These are phyloP conservation scores for Datisca glomerata DNA, from an alignment of 306 rosid genomes.

Conservation along the genomic window DNA sequence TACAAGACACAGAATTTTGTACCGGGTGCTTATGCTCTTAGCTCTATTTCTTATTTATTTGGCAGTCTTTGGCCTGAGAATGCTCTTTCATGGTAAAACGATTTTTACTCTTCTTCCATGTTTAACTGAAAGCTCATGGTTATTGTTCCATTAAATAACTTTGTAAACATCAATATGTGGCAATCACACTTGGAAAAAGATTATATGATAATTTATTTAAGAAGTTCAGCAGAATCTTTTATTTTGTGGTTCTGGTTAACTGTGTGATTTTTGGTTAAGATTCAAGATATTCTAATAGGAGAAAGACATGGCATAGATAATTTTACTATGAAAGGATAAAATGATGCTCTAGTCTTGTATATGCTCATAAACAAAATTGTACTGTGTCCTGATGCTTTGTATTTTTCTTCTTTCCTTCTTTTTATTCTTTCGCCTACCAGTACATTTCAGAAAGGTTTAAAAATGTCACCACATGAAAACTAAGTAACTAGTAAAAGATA, in stretches of 20 bases:
- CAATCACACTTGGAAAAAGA: not conserved
- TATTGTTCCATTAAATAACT: not conserved
- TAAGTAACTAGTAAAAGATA: too few relatives aligned
- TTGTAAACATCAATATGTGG: not conserved
- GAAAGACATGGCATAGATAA: not conserved
- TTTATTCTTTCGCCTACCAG: too few relatives aligned
- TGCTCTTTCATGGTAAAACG: conserved; percentile 52
- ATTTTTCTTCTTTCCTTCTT: too few relatives aligned
- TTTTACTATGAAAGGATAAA: too few relatives aligned
- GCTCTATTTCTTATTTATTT: conserved; percentile 35
- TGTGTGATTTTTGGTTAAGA: not conserved
- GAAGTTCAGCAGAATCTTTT: too few relatives aligned
- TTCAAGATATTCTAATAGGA: not conserved
- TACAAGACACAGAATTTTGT: conserved; percentile 31
- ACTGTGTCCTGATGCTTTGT: too few relatives aligned
- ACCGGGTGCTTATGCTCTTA: conserved; percentile 32
- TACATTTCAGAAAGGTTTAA: too few relatives aligned
- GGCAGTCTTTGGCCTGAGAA: conserved; percentile 42
- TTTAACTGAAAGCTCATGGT: not conserved
- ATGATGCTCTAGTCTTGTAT: too few relatives aligned
- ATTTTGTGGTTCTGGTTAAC: too few relatives aligned
- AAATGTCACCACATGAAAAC: too few relatives aligned
- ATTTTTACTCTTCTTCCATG: conserved; percentile 1
- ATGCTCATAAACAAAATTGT: too few relatives aligned
- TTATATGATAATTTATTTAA: too few relatives aligned